Evolutionary conservation across 1,139 yeast species (phyloP), one percentile per base, ranked within the genome.

Genomic region (Lodderomyces oxycetoniae): DNA sequence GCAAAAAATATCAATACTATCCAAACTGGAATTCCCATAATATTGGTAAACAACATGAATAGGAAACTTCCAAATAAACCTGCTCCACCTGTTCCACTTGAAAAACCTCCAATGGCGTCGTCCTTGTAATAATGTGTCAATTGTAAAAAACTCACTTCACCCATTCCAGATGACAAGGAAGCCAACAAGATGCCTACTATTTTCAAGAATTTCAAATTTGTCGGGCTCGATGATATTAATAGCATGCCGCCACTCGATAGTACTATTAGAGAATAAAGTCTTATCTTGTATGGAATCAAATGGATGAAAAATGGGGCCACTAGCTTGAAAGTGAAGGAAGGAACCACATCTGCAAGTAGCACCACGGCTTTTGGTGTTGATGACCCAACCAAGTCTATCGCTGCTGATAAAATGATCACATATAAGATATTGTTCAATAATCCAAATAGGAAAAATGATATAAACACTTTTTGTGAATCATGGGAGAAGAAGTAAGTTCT

Each of bases 61-160:
- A 61, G 36, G 38, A 66, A 66, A 47, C 94, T 79, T 0, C 97
- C 98, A 14, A 77, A 71, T 3, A 89, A 57, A 0, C 97, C 97
- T 0, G 98, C 97, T 9, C 87, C 94, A 1, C 97, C 97, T 0
- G 97, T 91, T 0, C 98, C 98, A 10, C 88, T 74, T 24, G 95
- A 83, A 74, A 93, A 91, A 0, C 95, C 96, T 32, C 84, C 79
- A 31, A 91, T 65, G 3, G 95, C 70, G 14, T 23, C 32, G 4
- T 24, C 27, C 10, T 6, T 12, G 49, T 73, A 80, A 46, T 63
- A 76, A 53, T 87, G 95, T 1, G 96, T 85, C 54, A 91, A 62
- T 53, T 85, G 95, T 32, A 91, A 59, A 45, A 89, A 91, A 0
- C 96, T 84, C 12, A 85, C 67, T 52, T 91, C 98, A 0, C 98